Base-by-base conservation (phyloP, 441 rosid genomes). In the Euphorbia schlechtendalii region DNA sequence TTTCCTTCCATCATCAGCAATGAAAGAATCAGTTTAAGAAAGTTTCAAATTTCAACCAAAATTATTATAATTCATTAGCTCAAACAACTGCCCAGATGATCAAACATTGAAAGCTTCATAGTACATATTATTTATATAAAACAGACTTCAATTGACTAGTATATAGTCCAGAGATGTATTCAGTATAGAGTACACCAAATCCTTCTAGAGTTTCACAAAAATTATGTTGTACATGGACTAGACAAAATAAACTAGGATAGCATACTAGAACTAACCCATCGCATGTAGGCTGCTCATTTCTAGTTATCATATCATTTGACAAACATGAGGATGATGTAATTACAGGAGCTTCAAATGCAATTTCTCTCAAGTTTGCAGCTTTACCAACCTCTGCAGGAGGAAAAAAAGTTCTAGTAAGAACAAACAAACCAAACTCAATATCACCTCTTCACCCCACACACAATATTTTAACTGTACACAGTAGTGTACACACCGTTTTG, bases 381-480 rank as follows among this genome's bases (percentile, higher is more conserved):
- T 69, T 78, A 70, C 67, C 73, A 71, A 43, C 57, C 54, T 76
- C 86, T 80, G 80, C 65, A 28, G 63, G 49, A 45, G 62, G 30
- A 51, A 61, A 30, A 74, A 32, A 64, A 65, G 69, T 36, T 68
- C 71, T 27, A 57, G 66, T 66, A 69, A 64, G 67, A 74, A 68
- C 21, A 64, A 22, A 25, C 59, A 51, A 72, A 56, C 18, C 54
- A 40, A 45, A 41, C 60, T 48, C 27, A 66, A 60, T 34, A 55
- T 38, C 41, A 73, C 70, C 59, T 18, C 59, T 20, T 56, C 65
- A 63, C 36, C 62, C 64, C 69, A 34, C 67, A 61, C 53, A 68
- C 61, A 54, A 43, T 28, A 11, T 59, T 30, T 65, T 71, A 61
- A 45, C 67, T 46, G n/a, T 59, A 60, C 27, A 63, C 27, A 25